These are phyloP conservation scores for Zygosaccharomyces bisporus DNA, from an alignment of 805 yeast species.

Conservation along the genomic window DNA sequence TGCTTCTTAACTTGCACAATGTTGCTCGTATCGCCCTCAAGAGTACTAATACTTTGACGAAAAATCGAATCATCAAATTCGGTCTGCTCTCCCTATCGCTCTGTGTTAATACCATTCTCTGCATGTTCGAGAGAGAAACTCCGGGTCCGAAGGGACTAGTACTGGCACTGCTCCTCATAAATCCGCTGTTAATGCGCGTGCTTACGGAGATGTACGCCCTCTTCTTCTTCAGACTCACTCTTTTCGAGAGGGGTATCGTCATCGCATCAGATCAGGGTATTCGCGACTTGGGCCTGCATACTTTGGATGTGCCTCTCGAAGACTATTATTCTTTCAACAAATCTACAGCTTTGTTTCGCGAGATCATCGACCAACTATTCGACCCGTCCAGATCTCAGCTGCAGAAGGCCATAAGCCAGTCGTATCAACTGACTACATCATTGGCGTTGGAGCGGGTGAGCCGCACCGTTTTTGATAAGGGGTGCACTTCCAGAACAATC, in stretches of 20 bases:
- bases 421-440: constrained; percentile 20
- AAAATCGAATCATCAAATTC: constrained; percentile 22
- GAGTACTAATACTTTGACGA: constrained; percentile 8
- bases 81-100: constrained; percentile 19
- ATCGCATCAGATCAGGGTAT: constrained; percentile 13
- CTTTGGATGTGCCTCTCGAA: constrained; percentile 12
- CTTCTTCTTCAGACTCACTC: constrained; percentile 22
- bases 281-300: constrained; percentile 9
- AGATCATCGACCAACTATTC: constrained; percentile 21
- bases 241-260: constrained; percentile 20
- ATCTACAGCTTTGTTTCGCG: constrained; percentile 15
- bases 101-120: constrained; percentile 19
- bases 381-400: constrained; percentile 12
- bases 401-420: constrained; percentile 14
- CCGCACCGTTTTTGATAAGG: constrained; percentile 24
- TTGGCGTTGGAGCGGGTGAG: constrained; percentile 26
- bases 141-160: constrained; percentile 8
- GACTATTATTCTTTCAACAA: constrained; percentile 17
- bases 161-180: constrained; percentile 19
- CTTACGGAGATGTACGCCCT: constrained; percentile 25
- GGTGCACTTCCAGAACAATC: constrained; percentile 19
- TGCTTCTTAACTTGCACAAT: constrained; percentile 24
- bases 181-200: constrained; percentile 23
- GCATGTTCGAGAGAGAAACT: constrained; percentile 15
- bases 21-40: constrained; percentile 17